Evolutionary conservation across 1,139 yeast genomes (phyloP), one percentile per base, ranked within the genome.

Genomic region (Zygoascus hellenicus): DNA sequence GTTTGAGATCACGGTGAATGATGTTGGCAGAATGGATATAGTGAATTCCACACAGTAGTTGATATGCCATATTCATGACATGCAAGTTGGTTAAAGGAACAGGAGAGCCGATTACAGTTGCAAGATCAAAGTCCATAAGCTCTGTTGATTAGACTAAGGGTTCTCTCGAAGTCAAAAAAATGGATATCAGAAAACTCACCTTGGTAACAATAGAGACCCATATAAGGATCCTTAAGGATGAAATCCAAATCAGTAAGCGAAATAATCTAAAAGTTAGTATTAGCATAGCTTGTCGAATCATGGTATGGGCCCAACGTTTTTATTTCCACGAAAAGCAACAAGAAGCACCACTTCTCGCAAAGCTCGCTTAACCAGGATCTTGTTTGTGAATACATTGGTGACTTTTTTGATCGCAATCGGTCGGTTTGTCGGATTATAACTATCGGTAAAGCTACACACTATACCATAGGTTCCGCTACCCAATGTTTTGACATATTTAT

Each of bases 391-490:
- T 48, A 92, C 84, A 66, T 87, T 87, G 47, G 96, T 87, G 56
- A 92, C 90, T 48, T 69, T 85, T 62, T 90, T 90, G 46, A 89
- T 83, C 7, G 97, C 97, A 60, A 80, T 59, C 2, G 42, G 46
- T 5, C 58, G 48, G 31, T 56, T 43, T 14, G 50, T 53, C 13
- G 50, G 44, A 31, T 50, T 38, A 38, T 52, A 58, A 36, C 71
- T 61, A 58, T 83, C 90, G 14, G 75, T 59, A 0, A 92, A 94
- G 2, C 85, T 77, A 57, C 94, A 85, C 7, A 89, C 97, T 0
- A 83, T 80, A 1, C 97, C 97, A 62, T 88, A 89, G 0, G 96
- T 83, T 0, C 97, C 97, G 58, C 80, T 80, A 0, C 97, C 97
- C 41, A 89, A 70, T 0, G 82, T 70, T 41, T 71, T 68, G 22